Conservation (phyloP, 2,329 filamentous ascomycete species). For the Biscogniauxia marginata region DNA sequence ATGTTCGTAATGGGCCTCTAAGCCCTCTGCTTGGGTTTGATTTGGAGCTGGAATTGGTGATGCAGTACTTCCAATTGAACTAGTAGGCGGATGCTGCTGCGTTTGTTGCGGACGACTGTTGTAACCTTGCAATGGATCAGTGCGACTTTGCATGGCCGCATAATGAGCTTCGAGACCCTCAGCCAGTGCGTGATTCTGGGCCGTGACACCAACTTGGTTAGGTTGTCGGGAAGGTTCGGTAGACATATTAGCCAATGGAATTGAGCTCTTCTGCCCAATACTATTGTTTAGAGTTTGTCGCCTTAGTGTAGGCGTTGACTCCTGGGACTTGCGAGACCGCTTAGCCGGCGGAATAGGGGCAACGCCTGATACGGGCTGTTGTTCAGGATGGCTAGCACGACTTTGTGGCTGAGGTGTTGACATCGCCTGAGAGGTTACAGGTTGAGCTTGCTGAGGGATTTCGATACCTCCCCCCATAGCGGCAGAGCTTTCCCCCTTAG, state of each 20-base stretch:
- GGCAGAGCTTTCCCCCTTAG: slow-evolving; percentile 16
- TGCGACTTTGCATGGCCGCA: slow-evolving; percentile 26
- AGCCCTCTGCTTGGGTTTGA: slow-evolving; percentile 23
- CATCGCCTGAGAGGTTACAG: slow-evolving; percentile 15
- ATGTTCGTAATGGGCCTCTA: slow-evolving; percentile 32
- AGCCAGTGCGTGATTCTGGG: slow-evolving; percentile 21
- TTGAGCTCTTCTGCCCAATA: slow-evolving; percentile 20
- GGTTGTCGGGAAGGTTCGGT: slow-evolving; percentile 22
- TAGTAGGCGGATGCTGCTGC: slow-evolving; percentile 23
- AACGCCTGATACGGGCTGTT: slow-evolving; percentile 17
- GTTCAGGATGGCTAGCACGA: slow-evolving; percentile 18
- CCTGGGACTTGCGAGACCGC: slow-evolving; percentile 32
- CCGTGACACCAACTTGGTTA: slow-evolving; percentile 12
- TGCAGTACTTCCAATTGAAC: slow-evolving; percentile 20
- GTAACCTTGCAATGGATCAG: slow-evolving; percentile 26
- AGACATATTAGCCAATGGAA: slow-evolving; percentile 12
- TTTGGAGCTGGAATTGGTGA: slow-evolving; percentile 19
- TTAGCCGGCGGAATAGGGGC: slow-evolving; percentile 24
- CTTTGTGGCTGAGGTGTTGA: slow-evolving; percentile 19
- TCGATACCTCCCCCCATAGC: slow-evolving; percentile 5
- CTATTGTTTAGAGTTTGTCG: slow-evolving; percentile 23
- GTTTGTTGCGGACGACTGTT: slow-evolving; percentile 26
- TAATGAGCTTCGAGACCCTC: slow-evolving; percentile 32
- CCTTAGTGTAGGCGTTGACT: slow-evolving; percentile 21
- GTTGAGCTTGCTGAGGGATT: slow-evolving; percentile 18